Base-by-base conservation (phyloP, 192 early-diverging fungal species). In the Rhizophlyctis rosea region DNA sequence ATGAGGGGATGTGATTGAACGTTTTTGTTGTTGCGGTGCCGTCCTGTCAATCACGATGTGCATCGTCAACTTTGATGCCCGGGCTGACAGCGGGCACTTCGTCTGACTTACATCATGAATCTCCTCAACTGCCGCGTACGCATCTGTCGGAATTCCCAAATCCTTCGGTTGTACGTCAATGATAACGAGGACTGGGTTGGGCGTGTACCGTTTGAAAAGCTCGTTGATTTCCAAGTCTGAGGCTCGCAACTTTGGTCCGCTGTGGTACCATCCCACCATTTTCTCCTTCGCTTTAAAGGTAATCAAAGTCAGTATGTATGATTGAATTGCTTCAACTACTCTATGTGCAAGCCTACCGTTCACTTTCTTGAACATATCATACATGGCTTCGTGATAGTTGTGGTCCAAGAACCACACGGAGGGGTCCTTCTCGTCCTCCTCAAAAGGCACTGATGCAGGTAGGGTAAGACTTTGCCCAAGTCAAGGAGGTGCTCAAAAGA, bases 341-440 rank as follows among this genome's bases (percentile, higher is more conserved):
- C 18, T 18, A 44, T 18, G 39, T 18, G 39, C 24, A 39, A 34
- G 47, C 77, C 74, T 85, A 86, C 92, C 95, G 76, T 97, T 99
- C 27, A 99, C 94, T 82, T 99, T 99, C 74, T 94, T 95, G 76
- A 97, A 99, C 97, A 99, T 99, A 59, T 98, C 95, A 61, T 95
- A 94, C 97, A 99, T 99, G 3, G 93, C 91, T 68, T 99, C 97
- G 32, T 95, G 91, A 72, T 97, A 99, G 78, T 97, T 95, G 82
- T 99, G 95, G 77, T 99, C 97, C 59, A 99, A 80, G 77, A 94
- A 99, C 97, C 97, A 99, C 3, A 98, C 93, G 3, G 86, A 86
- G 13, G 92, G 93, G 77, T 96, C 95, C 76, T 94, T 98, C 64
- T 98, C 95, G 64, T 99, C 97, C 74, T 99, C 97, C 78, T 99